A percentile compares a stretch with the other conserved stretches of the same genome.
These are phyloP conservation scores for Nakazawaea populi DNA, from an alignment of 805 yeast genomes.

Conservation along the genomic window DNA sequence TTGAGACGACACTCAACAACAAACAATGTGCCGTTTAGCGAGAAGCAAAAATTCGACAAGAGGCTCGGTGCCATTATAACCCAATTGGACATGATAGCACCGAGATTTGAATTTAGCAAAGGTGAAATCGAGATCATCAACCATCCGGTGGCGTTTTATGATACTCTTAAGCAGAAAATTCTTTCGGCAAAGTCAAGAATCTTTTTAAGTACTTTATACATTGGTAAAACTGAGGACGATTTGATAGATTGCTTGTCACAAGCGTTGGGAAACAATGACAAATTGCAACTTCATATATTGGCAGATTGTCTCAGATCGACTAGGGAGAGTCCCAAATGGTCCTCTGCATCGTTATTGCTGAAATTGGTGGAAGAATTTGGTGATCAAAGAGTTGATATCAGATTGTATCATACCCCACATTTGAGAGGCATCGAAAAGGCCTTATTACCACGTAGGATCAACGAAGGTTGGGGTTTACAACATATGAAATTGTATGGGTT, in stretches of 20 bases:
- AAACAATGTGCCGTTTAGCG: slow-evolving; percentile 11
- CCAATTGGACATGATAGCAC: slow-evolving; percentile 60
- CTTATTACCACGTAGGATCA: slow-evolving; percentile 74
- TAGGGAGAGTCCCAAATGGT: slow-evolving; percentile 76
- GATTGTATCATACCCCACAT: slow-evolving; percentile 89
- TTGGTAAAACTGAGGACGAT: slow-evolving; percentile 80
- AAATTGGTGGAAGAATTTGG: slow-evolving; percentile 61
- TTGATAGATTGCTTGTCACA: slow-evolving; percentile 54
- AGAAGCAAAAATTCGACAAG: slow-evolving; percentile 31
- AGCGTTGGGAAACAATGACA: slow-evolving; percentile 55
- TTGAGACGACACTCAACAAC: slow-evolving; percentile 13
- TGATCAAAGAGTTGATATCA: slow-evolving; percentile 60
- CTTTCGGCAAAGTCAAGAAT: slow-evolving; percentile 54
- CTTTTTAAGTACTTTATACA: slow-evolving; percentile 78
- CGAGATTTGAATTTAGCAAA: slow-evolving; percentile 53
- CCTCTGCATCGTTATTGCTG: slow-evolving; percentile 73
- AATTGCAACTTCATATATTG: slow-evolving; percentile 64
- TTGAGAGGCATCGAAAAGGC: slow-evolving; percentile 59
- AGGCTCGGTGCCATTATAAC: slow-evolving; percentile 34
- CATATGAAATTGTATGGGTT: slow-evolving; percentile 97
- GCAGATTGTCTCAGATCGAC: slow-evolving; percentile 91
- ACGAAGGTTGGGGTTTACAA: slow-evolving; percentile 90
- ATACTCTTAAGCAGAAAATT: slow-evolving; percentile 57
- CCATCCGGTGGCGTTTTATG: slow-evolving; percentile 71
- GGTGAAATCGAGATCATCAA: slow-evolving; percentile 57